A percentile compares a stretch with the other conserved stretches of the same genome.
phyloP scores from a whole-genome alignment of 2,329 filamentous ascomycete genomes.

The Colletotrichum sp. region DNA sequence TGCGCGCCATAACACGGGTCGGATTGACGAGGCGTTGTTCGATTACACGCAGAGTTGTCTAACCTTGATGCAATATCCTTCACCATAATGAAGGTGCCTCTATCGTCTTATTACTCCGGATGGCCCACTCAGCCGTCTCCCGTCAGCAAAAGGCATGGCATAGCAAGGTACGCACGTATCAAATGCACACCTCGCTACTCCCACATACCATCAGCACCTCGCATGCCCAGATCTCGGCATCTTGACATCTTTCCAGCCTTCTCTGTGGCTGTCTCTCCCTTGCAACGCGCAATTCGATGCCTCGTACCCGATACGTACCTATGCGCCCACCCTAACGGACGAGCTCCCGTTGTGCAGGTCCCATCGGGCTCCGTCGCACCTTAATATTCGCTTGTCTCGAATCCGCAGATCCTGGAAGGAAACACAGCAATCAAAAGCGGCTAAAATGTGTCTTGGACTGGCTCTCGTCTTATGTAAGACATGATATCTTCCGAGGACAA shows the following conservation, averaged over 20 bases:
- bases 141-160: background rate
- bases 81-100: background rate
- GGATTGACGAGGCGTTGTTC: background rate
- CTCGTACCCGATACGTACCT: background rate
- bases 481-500: background rate
- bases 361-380: background rate
- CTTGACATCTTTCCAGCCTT: background rate
- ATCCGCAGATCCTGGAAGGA: background rate
- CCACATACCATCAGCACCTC: background rate
- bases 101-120: background rate
- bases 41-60: background rate
- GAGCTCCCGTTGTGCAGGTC: conserved; percentile 1
- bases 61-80: background rate
- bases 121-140: background rate
- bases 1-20: background rate
- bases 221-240: background rate
- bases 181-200: background rate
- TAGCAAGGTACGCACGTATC: background rate
- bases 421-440: background rate
- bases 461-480: background rate
- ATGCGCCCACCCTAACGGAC: background rate
- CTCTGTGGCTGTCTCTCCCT: background rate
- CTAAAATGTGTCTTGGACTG: background rate
- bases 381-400: conserved; percentile 4
- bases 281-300: background rate